A percentile compares a stretch with the other conserved stretches of the same genome.
Evolutionary conservation across 2,329 filamentous ascomycete species (phyloP).

Genomic region (Fusarium metavorans): DNA sequence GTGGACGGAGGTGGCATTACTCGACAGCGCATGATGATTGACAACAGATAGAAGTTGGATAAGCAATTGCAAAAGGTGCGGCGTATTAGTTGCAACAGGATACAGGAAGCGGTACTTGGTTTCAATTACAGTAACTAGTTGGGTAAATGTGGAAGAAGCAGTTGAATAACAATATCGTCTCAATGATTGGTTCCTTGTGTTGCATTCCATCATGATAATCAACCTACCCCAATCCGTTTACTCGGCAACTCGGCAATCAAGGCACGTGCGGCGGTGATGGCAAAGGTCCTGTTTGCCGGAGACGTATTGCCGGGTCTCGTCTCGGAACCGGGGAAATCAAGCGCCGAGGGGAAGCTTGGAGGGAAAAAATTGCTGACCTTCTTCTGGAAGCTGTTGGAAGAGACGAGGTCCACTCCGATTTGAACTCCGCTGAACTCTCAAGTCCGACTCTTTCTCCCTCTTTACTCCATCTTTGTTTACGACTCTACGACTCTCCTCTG

Average conservation of each 20-base stretch:
- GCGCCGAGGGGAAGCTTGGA: slow-evolving; percentile 41
- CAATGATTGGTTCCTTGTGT: background rate
- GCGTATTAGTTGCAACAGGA: slow-evolving; percentile 15
- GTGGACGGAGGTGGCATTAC: slow-evolving; percentile 19
- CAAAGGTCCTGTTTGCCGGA: slow-evolving; percentile 10
- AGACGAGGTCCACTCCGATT: slow-evolving; percentile 48
- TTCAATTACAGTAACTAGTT: background rate
- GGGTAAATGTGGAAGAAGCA: background rate
- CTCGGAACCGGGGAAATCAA: slow-evolving; percentile 52
- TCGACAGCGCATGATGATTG: slow-evolving; percentile 33
- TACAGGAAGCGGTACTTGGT: slow-evolving; percentile 2
- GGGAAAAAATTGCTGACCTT: slow-evolving; percentile 53
- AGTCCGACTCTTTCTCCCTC: slow-evolving; percentile 29
- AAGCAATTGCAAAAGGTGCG: slow-evolving; percentile 37
- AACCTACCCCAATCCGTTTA: background rate
- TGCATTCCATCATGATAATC: background rate
- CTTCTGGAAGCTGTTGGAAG: slow-evolving; percentile 58
- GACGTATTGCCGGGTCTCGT: slow-evolving; percentile 26
- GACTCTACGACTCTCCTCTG: slow-evolving; percentile 35
- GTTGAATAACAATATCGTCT: slow-evolving; percentile 22
- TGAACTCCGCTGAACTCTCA: slow-evolving; percentile 43
- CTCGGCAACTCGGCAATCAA: slow-evolving; percentile 13
- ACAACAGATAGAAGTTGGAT: slow-evolving; percentile 42
- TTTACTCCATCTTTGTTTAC: slow-evolving; percentile 26
- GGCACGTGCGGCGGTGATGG: slow-evolving; percentile 21